Conservation (phyloP, 805 yeast species). For the Saturnispora silvae region DNA sequence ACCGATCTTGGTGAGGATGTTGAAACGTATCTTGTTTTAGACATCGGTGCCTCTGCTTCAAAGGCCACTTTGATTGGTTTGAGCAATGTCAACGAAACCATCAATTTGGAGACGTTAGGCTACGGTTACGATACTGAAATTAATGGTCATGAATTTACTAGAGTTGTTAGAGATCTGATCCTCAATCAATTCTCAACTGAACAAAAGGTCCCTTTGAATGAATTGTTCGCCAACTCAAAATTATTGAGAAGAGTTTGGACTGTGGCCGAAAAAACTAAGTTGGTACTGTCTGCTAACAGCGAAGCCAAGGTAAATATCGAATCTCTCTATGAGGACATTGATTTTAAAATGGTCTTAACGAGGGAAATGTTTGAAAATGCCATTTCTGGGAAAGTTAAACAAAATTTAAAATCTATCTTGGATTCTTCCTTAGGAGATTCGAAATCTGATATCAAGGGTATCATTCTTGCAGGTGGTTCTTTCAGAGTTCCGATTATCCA, state of each 20-base stretch:
- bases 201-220: not conserved
- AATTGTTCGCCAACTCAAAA: slow-evolving; percentile 38
- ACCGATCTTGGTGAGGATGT: slow-evolving; percentile 30
- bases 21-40: slow-evolving; percentile 61
- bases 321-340: slow-evolving; percentile 60
- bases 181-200: slow-evolving; percentile 42
- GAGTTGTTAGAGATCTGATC: slow-evolving; percentile 50
- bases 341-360: slow-evolving; percentile 55
- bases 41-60: slow-evolving; percentile 89
- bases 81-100: slow-evolving; percentile 31
- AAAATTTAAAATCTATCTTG: slow-evolving; percentile 34
- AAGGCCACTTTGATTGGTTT: slow-evolving; percentile 76
- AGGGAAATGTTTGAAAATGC: slow-evolving; percentile 75
- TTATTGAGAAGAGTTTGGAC: slow-evolving; percentile 61
- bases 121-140: slow-evolving; percentile 55
- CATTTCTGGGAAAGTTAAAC: slow-evolving; percentile 23
- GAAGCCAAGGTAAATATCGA: slow-evolving; percentile 76
- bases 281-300: slow-evolving; percentile 74
- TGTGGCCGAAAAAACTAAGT: slow-evolving; percentile 82
- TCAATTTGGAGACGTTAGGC: slow-evolving; percentile 54
- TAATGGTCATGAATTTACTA: slow-evolving; percentile 72
- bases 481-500: slow-evolving; percentile 86
- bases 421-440: slow-evolving; percentile 33
- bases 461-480: slow-evolving; percentile 83
- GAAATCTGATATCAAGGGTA: slow-evolving; percentile 30